A percentile compares a stretch with the other conserved stretches of the same genome.
Conservation (phyloP, 2,329 filamentous ascomycete genomes). For the Curvularia hawaiiensis region DNA sequence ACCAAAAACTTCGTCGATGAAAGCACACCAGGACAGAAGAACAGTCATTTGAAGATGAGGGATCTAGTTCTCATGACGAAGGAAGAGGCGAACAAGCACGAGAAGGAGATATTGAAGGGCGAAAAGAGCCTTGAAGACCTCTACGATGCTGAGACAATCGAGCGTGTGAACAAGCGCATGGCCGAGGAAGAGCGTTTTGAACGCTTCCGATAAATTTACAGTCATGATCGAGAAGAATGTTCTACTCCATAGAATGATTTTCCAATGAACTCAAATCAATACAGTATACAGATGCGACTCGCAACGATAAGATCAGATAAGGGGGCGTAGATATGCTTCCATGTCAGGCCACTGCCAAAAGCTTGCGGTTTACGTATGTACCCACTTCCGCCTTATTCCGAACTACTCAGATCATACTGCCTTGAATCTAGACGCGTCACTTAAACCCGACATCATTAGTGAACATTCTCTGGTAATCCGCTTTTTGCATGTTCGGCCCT, state of each 20-base stretch:
- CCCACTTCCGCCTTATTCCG: neutral
- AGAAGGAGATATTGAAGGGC: constrained; percentile 75
- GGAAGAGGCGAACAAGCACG: constrained; percentile 81
- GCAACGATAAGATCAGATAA: neutral
- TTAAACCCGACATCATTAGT: constrained; percentile 10
- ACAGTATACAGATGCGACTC: neutral
- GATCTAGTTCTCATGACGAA: constrained; percentile 92
- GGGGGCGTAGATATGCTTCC: neutral
- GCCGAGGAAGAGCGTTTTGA: constrained; percentile 67
- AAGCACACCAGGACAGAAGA: constrained; percentile 75
- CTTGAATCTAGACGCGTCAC: neutral
- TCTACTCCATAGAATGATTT: constrained; percentile 1
- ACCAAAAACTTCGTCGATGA: constrained; percentile 66
- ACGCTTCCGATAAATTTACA: constrained; percentile 50
- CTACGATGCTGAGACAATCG: constrained; percentile 72
- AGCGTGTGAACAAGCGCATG: constrained; percentile 69
- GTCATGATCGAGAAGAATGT: neutral
- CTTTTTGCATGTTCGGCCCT: constrained; percentile 2
- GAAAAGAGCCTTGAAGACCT: constrained; percentile 71
- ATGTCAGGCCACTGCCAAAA: neutral
- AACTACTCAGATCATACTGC: neutral
- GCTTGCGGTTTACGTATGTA: neutral
- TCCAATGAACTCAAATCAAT: neutral
- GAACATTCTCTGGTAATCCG: neutral
- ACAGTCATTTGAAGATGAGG: constrained; percentile 68